A percentile compares a stretch with the other conserved stretches of the same genome.
phyloP scores from a whole-genome alignment of 495 filamentous ascomycete species.

The Neurospora tetraspora region DNA sequence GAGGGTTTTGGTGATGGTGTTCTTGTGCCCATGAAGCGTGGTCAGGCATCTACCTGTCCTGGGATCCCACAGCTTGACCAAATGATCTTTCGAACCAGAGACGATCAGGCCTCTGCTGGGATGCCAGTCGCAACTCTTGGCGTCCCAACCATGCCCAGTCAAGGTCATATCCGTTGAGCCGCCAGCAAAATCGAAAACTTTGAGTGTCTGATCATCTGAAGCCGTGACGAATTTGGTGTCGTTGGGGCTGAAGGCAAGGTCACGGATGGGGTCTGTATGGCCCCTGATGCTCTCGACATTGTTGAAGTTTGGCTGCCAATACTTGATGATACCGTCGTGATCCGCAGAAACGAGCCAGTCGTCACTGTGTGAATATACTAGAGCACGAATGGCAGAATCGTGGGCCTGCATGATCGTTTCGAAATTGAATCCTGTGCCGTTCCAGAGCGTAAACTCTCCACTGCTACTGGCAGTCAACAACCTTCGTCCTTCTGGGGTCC shows the following conservation, averaged over 20 bases:
- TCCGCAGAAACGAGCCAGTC: conserved; percentile 96
- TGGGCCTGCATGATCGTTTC: conserved; percentile 99
- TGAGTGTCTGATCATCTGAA: conserved; percentile 83
- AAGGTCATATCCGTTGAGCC: conserved; percentile 70
- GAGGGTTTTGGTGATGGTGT: conserved; percentile 77
- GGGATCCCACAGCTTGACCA: conserved; percentile 97
- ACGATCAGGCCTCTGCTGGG: conserved; percentile 89
- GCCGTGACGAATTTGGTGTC: conserved; percentile 94
- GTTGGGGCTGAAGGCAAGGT: conserved; percentile 85
- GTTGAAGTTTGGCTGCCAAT: conserved; percentile 99
- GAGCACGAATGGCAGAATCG: conserved; percentile 80
- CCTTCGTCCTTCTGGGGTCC: conserved; percentile 91
- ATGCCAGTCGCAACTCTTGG: conserved; percentile 94
- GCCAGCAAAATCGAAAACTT: conserved; percentile 94
- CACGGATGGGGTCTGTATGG: conserved; percentile 79
- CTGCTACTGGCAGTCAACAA: conserved; percentile 88
- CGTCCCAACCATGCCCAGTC: conserved; percentile 90
- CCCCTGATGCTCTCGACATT: conserved; percentile 92
- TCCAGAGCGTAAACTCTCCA: conserved; percentile 97
- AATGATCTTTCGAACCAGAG: conserved; percentile 93
- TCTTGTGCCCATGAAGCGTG: conserved; percentile 95
- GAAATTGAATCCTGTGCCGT: conserved; percentile 97
- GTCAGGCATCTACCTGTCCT: conserved; percentile 80
- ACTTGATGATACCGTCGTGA: conserved; percentile 91
- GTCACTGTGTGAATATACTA: conserved; percentile 84